phyloP scores from a whole-genome alignment of 2,329 filamentous ascomycete species.

The Teratosphaeria zuluensis region DNA sequence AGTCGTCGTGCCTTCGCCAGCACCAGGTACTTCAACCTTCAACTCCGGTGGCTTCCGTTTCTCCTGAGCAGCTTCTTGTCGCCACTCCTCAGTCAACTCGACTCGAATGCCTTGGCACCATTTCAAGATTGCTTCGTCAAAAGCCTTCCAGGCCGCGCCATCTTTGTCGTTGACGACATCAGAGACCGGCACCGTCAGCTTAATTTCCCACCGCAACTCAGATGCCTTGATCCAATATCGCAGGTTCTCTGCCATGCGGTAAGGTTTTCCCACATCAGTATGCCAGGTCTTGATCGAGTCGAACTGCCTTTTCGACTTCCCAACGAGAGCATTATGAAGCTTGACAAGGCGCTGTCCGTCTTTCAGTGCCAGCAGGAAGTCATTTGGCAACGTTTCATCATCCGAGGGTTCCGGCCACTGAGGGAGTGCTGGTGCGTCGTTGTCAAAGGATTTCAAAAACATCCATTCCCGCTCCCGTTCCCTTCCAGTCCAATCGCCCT shows the following conservation, averaged over 20 bases:
- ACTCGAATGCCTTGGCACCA: constrained; percentile 78
- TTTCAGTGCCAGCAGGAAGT: constrained; percentile 65
- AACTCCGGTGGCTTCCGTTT: constrained; percentile 20
- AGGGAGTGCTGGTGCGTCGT: constrained; percentile 53
- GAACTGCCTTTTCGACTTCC: constrained; percentile 76
- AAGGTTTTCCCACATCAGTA: constrained; percentile 88
- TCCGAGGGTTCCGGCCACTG: constrained; percentile 47
- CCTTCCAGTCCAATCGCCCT: constrained; percentile 60
- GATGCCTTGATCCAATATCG: constrained; percentile 95
- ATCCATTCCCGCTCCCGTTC: constrained; percentile 71
- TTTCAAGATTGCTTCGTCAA: constrained; percentile 70
- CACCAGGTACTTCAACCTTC: constrained; percentile 15
- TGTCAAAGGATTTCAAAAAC: constrained; percentile 70
- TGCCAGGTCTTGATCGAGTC: constrained; percentile 83
- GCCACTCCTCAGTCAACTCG: constrained; percentile 70
- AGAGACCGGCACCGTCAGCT: constrained; percentile 74
- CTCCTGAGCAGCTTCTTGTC: constrained; percentile 21
- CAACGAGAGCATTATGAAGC: constrained; percentile 82
- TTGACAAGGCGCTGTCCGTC: constrained; percentile 74
- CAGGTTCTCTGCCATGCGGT: constrained; percentile 86
- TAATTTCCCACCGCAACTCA: constrained; percentile 84
- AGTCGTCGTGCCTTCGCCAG: background rate
- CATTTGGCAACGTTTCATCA: constrained; percentile 31
- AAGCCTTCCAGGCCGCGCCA: constrained; percentile 60
- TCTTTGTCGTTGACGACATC: constrained; percentile 70